Conservation (phyloP, 768 basidiomycete genomes). For the Mycena rebaudengoi region DNA sequence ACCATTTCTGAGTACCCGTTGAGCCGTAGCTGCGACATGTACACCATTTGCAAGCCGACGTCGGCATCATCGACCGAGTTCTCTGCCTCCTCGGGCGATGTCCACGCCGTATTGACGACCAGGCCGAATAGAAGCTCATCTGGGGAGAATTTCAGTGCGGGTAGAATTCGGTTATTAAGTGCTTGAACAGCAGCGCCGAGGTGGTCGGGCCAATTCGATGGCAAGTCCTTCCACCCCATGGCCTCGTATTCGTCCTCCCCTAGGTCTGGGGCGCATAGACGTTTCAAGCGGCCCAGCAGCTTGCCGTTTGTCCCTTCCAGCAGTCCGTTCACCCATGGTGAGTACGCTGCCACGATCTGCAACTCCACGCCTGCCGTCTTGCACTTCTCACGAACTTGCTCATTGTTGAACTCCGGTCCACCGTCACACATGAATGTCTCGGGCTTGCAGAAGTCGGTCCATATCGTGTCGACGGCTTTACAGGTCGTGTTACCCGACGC, state of each 20-base stretch:
- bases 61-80: not conserved
- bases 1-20: slow-evolving; percentile 26
- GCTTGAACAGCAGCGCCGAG: slow-evolving; percentile 25
- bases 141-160: slow-evolving; percentile 3
- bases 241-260: slow-evolving; percentile 22
- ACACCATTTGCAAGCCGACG: slow-evolving; percentile 25
- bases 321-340: slow-evolving; percentile 42
- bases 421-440: not conserved
- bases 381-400: not conserved
- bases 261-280: slow-evolving; percentile 31
- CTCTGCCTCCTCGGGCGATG: not conserved
- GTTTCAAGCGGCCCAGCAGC: slow-evolving; percentile 25
- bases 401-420: slow-evolving; percentile 11
- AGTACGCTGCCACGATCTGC: slow-evolving; percentile 26
- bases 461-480: not conserved
- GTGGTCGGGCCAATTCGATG: slow-evolving; percentile 34
- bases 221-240: slow-evolving; percentile 16
- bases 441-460: not conserved
- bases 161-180: slow-evolving; percentile 5
- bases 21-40: slow-evolving; percentile 27
- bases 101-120: not conserved
- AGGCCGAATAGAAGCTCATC: not conserved
- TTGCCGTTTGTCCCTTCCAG: slow-evolving; percentile 36
- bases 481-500: not conserved
- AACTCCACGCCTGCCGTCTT: not conserved